Base-by-base conservation (phyloP, 345 rosid species). In the Diplotaxis tenuifolia region DNA sequence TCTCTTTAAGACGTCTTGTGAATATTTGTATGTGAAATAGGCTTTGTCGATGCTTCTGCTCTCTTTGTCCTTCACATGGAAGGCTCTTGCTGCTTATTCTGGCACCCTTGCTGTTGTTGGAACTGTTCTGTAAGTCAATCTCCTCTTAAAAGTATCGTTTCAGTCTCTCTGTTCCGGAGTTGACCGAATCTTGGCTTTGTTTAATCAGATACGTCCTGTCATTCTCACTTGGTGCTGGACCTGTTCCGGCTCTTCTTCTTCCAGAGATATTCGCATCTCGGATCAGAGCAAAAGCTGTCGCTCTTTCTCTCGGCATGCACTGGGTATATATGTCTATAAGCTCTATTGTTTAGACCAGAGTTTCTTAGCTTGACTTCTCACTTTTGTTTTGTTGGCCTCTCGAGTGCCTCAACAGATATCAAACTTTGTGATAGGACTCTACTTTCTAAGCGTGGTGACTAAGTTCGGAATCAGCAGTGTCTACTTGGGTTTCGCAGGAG, bases 221-320 rank as follows among this genome's bases (percentile, higher is more conserved):
- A 7, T 95, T 95, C 83, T 92, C 99, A 36, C 98, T 92, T 68
- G 99, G 99, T 70, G 98, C 99, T 19, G 99, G 98, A 71, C 99
- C 97, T 10, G 99, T 96, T 47, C 98, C 98, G n/a, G 98, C 98
- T 67, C 91, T 96, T 81, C 97, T 96, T 45, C 90, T 90, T 16
- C 95, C 99, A 9, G 99, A 96, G 84, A 92, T 96, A 77, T 96
- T 92, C 70, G 86, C 99, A 49, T 90, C 97, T 6, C 86, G 97
- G 85, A 96, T 96, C 74, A 88, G 98, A 84, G 98, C 99, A 23
- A 96, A 96, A 80, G 98, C 99, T 2, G 97, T 92, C 15, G 86
- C 98, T 21, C 84, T 96, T 27, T 96, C 98, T 27, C 83, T 95
- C 40, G 98, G 97, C 72, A 95, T 85, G 94, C 97, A 95, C 75